Percentiles rank a stretch among this genome's conserved stretches.
phyloP scores from a whole-genome alignment of 1,284 basidiomycete species.

The Phellopilus nigrolimitatus region DNA sequence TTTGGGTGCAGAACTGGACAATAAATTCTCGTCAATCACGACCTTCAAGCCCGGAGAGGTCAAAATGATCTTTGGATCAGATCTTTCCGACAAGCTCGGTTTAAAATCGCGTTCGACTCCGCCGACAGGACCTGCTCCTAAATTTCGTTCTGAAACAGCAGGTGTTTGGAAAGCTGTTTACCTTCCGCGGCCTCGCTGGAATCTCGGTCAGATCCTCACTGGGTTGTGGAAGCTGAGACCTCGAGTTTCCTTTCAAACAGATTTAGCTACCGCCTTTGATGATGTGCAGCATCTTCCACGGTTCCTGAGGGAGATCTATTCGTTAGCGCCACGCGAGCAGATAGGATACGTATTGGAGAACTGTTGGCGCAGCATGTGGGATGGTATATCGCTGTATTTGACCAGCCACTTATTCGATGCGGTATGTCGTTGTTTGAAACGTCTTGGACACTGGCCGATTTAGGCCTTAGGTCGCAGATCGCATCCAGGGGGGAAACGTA shows the following conservation, averaged over 20 bases:
- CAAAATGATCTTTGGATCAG: no score
- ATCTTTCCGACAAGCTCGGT: no score
- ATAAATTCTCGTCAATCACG: no score
- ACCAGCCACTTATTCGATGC: constrained; percentile 9
- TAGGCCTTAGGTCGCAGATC: not conserved
- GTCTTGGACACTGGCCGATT: not conserved
- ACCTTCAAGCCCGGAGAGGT: no score
- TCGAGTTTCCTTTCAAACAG: no score
- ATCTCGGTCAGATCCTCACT: not conserved
- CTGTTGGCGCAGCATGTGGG: constrained; percentile 1
- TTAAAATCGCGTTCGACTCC: no score
- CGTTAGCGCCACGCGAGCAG: constrained; percentile 1
- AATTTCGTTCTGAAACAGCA: no score
- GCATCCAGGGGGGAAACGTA: not conserved
- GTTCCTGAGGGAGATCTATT: constrained; percentile 6
- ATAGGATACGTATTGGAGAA: not conserved
- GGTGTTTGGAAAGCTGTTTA: constrained; percentile 7
- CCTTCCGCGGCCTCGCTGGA: not conserved
- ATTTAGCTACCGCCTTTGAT: no score
- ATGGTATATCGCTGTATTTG: constrained; percentile 3
- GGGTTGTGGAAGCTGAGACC: not conserved
- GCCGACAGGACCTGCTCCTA: no score
- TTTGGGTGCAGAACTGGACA: no score
- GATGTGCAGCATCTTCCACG: not conserved
- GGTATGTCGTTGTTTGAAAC: not conserved